Conservation (phyloP, 2,329 filamentous ascomycete species). For the Pseudogymnoascus verrucosus region DNA sequence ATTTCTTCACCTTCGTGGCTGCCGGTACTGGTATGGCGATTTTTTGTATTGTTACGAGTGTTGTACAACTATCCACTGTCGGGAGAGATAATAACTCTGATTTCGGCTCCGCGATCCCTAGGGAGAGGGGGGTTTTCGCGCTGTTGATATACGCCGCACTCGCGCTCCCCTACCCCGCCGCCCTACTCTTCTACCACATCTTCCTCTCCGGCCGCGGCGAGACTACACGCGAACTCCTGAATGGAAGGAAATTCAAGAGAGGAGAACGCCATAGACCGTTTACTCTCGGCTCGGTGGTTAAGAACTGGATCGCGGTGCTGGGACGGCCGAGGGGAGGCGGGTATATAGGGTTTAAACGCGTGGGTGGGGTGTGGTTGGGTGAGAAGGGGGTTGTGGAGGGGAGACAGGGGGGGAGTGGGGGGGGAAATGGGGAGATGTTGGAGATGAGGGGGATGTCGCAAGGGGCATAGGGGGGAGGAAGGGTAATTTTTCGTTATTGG, state of each 20-base stretch:
- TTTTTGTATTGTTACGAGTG: neutral
- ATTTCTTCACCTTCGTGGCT: constrained; percentile 88
- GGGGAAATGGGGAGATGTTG: no score
- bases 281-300: constrained; percentile 64
- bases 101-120: constrained; percentile 36
- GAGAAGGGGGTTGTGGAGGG: neutral
- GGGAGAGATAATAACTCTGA: rapidly evolving
- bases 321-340: constrained; percentile 78
- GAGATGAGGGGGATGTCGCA: no score
- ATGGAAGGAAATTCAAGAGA: constrained; percentile 90
- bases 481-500: no score
- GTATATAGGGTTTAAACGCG: constrained; percentile 78
- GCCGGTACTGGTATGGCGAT: constrained; percentile 64
- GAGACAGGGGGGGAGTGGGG: no score
- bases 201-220: constrained; percentile 87
- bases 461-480: no score
- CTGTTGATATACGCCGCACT: constrained; percentile 79
- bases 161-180: constrained; percentile 69
- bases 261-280: constrained; percentile 88
- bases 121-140: constrained; percentile 63
- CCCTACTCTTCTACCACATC: constrained; percentile 79
- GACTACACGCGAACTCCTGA: constrained; percentile 92
- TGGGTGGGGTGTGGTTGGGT: constrained; percentile 80
- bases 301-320: constrained; percentile 76
- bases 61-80: neutral